phyloP scores from a whole-genome alignment of 2,329 filamentous ascomycete species.

The Parasarocladium wereldwijsianum region DNA sequence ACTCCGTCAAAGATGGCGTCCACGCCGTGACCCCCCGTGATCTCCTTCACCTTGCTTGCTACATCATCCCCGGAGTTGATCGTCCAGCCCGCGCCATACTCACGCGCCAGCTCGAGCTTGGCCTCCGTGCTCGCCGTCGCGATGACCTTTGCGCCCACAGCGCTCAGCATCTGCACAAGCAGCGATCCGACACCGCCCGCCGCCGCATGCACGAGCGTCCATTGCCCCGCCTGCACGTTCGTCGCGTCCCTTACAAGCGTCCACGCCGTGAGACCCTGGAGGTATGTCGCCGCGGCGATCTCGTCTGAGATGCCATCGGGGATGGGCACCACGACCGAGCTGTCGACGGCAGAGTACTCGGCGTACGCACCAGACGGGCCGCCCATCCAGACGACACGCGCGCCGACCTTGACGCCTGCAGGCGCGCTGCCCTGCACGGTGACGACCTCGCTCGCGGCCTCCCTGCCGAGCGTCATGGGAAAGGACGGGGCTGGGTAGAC shows the following conservation, averaged over 20 bases:
- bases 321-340: constrained; percentile 42
- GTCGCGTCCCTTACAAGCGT: constrained; percentile 65
- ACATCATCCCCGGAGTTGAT: constrained; percentile 55
- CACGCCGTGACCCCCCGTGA: constrained; percentile 59
- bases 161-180: constrained; percentile 59
- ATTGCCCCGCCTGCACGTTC: constrained; percentile 62
- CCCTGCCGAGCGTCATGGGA: constrained; percentile 70
- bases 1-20: constrained; percentile 76
- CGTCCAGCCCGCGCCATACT: constrained; percentile 55
- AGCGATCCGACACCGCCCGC: constrained; percentile 69
- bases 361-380: constrained; percentile 31
- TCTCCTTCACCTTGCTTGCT: constrained; percentile 44
- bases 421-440: constrained; percentile 37
- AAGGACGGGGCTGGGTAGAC: constrained; percentile 52
- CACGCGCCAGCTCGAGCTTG: constrained; percentile 56
- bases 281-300: constrained; percentile 50
- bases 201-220: constrained; percentile 72
- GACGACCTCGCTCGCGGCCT: constrained; percentile 60
- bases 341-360: constrained; percentile 38
- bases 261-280: constrained; percentile 74
- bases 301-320: constrained; percentile 47
- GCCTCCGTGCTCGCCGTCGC: constrained; percentile 61
- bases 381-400: constrained; percentile 57
- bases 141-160: constrained; percentile 63
- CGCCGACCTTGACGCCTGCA: constrained; percentile 42